Conservation (phyloP, 305 asterid species). For the Fraxinus platypoda region DNA sequence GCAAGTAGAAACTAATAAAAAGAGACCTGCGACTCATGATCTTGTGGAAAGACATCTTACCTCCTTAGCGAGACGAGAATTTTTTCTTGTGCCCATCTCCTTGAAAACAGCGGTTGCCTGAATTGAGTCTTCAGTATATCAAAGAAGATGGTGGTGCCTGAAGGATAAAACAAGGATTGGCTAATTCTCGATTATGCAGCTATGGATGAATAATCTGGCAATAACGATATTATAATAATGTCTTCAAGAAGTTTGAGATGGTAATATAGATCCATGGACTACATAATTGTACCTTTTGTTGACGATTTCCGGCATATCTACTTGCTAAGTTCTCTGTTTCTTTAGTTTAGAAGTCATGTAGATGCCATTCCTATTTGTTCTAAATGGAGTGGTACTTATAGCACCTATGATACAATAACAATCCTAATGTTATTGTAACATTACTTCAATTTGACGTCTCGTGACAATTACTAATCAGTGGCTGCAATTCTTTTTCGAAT, state of each 20-base stretch:
- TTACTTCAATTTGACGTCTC: background rate
- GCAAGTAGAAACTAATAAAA: background rate
- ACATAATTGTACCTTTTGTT: slow-evolving; percentile 7
- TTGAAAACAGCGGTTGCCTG: background rate
- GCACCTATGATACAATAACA: slow-evolving; percentile 18
- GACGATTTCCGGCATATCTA: slow-evolving; percentile 8
- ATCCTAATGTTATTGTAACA: slow-evolving; percentile 8
- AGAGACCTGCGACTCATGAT: background rate
- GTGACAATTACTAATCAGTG: background rate
- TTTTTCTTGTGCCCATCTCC: background rate
- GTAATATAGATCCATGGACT: slow-evolving; percentile 4
- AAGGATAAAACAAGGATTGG: background rate
- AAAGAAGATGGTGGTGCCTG: slow-evolving; percentile 1
- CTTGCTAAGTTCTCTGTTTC: slow-evolving; percentile 3
- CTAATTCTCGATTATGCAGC: background rate
- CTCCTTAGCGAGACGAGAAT: background rate
- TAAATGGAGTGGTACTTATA: slow-evolving; percentile 32
- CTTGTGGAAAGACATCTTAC: background rate
- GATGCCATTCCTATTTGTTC: slow-evolving; percentile 29
- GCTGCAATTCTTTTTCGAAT: background rate
- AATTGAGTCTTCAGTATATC: background rate
- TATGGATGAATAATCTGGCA: background rate
- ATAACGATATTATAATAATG: background rate
- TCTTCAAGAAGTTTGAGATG: slow-evolving; percentile 6
- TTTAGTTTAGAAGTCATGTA: slow-evolving; percentile 25